Evolutionary conservation across 805 yeast species (phyloP).

Genomic region (Candida qinlingensis): DNA sequence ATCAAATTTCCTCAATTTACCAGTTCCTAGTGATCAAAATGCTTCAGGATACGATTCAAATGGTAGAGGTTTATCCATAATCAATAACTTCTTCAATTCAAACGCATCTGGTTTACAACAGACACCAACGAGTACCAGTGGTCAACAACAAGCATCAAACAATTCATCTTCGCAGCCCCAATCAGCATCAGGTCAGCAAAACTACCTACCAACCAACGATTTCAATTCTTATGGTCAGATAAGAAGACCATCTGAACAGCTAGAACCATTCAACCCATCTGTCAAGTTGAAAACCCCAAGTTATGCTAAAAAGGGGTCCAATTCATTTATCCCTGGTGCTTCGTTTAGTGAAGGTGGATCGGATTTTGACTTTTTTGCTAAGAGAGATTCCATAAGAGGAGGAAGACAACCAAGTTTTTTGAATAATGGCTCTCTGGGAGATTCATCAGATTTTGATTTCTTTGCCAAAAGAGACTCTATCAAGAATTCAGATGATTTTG

Average conservation of each 20-base stretch:
- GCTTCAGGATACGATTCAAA: conserved; percentile 15
- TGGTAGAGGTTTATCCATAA: conserved; percentile 23
- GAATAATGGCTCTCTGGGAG: conserved; percentile 17
- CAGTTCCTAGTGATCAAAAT: conserved; percentile 11
- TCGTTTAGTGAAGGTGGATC: conserved; percentile 14
- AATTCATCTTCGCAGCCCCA: background rate
- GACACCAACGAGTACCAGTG: conserved; percentile 1
- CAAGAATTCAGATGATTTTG: conserved; percentile 16
- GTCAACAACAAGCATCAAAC: conserved; percentile 10
- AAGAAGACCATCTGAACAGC: conserved; percentile 44
- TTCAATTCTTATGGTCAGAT: conserved; percentile 24
- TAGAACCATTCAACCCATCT: conserved; percentile 42
- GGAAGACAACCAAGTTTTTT: conserved; percentile 25
- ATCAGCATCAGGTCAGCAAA: conserved; percentile 3
- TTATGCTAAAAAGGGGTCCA: conserved; percentile 18
- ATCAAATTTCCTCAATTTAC: conserved; percentile 17
- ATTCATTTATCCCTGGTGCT: conserved; percentile 6
- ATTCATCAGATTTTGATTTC: conserved; percentile 23
- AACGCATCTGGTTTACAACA: background rate
- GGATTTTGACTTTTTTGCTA: conserved; percentile 23
- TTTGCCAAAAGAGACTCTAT: conserved; percentile 26
- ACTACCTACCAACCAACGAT: conserved; percentile 14
- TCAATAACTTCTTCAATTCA: conserved; percentile 20
- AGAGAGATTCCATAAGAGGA: conserved; percentile 22
- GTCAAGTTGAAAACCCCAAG: conserved; percentile 25